Evolutionary conservation across 2,329 filamentous ascomycete species (phyloP).

Genomic region (Alternaria sp.): DNA sequence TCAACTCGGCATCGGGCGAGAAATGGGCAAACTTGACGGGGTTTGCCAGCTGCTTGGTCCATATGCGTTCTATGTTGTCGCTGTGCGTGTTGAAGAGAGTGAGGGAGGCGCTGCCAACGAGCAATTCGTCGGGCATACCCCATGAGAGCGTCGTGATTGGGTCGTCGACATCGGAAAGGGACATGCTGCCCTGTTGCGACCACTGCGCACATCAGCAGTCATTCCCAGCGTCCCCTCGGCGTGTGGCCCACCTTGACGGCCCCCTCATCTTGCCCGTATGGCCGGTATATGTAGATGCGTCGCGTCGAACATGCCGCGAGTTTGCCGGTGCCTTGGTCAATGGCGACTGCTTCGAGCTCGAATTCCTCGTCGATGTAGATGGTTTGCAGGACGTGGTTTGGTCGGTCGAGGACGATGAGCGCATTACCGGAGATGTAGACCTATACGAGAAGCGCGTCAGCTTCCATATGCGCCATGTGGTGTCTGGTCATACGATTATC

Average conservation of each 20-base stretch:
- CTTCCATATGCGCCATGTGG: conserved; percentile 1
- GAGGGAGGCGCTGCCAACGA: conserved; percentile 76
- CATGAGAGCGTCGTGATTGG: conserved; percentile 75
- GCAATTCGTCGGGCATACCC: conserved; percentile 84
- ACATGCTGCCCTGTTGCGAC: conserved; percentile 69
- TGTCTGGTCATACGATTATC: conserved; percentile 68
- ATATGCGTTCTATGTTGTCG: conserved; percentile 65
- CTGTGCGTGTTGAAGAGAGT: conserved; percentile 71
- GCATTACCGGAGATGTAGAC: conserved; percentile 90
- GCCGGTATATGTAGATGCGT: conserved; percentile 79
- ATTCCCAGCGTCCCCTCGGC: conserved; percentile 5
- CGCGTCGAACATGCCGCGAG: conserved; percentile 77
- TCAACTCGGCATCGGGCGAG: conserved; percentile 86
- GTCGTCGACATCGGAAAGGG: conserved; percentile 54
- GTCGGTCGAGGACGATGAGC: conserved; percentile 80
- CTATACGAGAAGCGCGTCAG: conserved; percentile 55
- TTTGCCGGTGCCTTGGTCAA: conserved; percentile 85
- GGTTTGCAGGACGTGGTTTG: conserved; percentile 82
- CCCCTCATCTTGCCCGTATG: conserved; percentile 74
- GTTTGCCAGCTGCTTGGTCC: conserved; percentile 78
- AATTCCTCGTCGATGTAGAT: conserved; percentile 81
- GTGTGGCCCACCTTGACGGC: conserved; percentile 71
- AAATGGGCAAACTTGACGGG: conserved; percentile 77
- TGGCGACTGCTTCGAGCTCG: conserved; percentile 76
- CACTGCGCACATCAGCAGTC: conserved; percentile 55